Percentiles rank a stretch among this genome's conserved stretches.
Evolutionary conservation across 2,329 filamentous ascomycete species (phyloP).

Genomic region (Aspergillus sp.): DNA sequence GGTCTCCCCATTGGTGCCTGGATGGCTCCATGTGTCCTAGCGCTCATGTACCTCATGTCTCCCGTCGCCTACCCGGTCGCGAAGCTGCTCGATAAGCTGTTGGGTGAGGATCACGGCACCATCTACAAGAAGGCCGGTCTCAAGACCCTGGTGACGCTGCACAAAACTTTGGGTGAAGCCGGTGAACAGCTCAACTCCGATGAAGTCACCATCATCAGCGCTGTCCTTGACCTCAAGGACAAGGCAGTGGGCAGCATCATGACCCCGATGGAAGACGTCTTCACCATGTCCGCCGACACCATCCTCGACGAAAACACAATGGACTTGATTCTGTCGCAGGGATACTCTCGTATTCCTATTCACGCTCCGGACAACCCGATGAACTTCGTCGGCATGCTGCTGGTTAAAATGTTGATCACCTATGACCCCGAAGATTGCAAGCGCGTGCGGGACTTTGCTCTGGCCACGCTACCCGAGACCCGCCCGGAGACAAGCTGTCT

Average conservation of each 20-base stretch:
- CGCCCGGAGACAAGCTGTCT: conserved; percentile 93
- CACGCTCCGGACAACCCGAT: conserved; percentile 78
- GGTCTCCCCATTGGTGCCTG: conserved; percentile 92
- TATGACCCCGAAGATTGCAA: conserved; percentile 94
- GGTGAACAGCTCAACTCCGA: conserved; percentile 90
- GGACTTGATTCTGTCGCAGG: conserved; percentile 87
- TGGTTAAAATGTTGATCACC: conserved; percentile 98
- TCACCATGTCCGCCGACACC: conserved; percentile 93
- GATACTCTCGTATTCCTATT: conserved; percentile 95
- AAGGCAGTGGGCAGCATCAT: conserved; percentile 95
- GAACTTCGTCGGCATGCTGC: conserved; percentile 95
- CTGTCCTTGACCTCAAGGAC: conserved; percentile 92
- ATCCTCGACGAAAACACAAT: conserved; percentile 91
- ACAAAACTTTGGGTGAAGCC: conserved; percentile 84
- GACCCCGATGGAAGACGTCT: conserved; percentile 98
- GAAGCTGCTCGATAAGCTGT: conserved; percentile 87
- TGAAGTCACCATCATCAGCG: conserved; percentile 97
- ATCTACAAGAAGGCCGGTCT: conserved; percentile 97
- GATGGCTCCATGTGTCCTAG: conserved; percentile 84
- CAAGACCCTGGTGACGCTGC: conserved; percentile 92
- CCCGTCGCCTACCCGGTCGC: conserved; percentile 93
- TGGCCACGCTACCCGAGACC: conserved; percentile 93
- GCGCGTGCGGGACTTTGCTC: conserved; percentile 82
- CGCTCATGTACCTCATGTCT: conserved; percentile 88
- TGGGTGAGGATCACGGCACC: conserved; percentile 93